These are phyloP conservation scores for Xylaria acuta DNA, from an alignment of 495 filamentous ascomycete species.

Conservation along the genomic window DNA sequence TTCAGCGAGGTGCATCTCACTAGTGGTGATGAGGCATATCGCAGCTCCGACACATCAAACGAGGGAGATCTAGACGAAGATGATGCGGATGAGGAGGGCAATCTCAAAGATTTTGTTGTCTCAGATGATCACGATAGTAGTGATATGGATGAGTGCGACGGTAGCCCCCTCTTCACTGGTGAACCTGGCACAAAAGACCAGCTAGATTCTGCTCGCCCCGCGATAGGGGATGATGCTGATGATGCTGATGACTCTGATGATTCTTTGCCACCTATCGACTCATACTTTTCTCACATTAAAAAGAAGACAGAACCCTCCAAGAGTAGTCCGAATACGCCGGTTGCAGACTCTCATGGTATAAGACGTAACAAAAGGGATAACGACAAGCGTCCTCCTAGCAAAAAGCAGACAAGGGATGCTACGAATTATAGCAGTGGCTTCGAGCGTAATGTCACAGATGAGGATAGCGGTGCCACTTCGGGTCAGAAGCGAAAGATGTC, in stretches of 20 bases:
- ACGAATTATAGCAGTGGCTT: neutral
- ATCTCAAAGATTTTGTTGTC: constrained; percentile 66
- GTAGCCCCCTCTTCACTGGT: neutral
- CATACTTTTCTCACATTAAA: neutral
- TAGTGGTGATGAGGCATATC: constrained; percentile 37
- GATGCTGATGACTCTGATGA: constrained; percentile 19
- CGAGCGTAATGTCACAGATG: neutral
- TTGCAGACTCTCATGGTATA: neutral
- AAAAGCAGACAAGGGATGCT: neutral
- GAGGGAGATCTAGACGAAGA: constrained; percentile 48
- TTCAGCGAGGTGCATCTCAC: constrained; percentile 80
- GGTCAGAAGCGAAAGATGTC: constrained; percentile 32
- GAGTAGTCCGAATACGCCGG: neutral
- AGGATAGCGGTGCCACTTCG: neutral
- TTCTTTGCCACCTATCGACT: constrained; percentile 22
- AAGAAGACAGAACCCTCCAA: neutral
- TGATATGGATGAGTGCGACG: constrained; percentile 30
- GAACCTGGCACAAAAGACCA: neutral
- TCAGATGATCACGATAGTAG: constrained; percentile 52
- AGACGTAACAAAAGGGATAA: neutral
- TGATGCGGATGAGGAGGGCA: constrained; percentile 48
- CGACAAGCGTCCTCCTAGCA: neutral
- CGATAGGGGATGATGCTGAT: neutral
- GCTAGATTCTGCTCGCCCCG: neutral
- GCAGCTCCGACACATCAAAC: constrained; percentile 43